Conservation (phyloP, 1,284 basidiomycete species). For the Sphaerobolus stellatus region DNA sequence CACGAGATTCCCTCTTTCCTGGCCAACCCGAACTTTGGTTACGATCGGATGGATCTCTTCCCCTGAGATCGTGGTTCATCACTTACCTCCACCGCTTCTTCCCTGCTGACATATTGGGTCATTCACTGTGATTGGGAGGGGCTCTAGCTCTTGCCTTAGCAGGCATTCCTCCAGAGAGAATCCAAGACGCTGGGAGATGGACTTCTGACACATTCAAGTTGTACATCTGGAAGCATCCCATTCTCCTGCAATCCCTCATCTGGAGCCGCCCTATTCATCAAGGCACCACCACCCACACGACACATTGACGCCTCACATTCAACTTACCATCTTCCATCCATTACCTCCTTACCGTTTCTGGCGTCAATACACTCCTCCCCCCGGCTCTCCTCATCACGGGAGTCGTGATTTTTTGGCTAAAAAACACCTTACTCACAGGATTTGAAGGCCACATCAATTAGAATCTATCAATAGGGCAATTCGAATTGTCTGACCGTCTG, state of each 20-base stretch:
- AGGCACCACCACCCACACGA: too few species aligned
- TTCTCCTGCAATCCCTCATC: constrained; percentile 10
- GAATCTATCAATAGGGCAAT: neutral
- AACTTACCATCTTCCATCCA: too few species aligned
- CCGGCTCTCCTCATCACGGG: too few species aligned
- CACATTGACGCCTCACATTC: too few species aligned
- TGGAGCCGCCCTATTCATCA: neutral
- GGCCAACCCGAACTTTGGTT: constrained; percentile 26
- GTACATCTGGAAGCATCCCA: constrained; percentile 20
- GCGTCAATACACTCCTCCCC: too few species aligned
- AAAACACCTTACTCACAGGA: too few species aligned
- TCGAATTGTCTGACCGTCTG: neutral
- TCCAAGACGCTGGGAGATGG: constrained; percentile 23
- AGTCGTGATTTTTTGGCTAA: too few species aligned
- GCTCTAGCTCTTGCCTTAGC: constrained; percentile 20
- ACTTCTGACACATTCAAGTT: constrained; percentile 21
- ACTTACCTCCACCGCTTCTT: constrained; percentile 13
- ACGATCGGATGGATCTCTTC: constrained; percentile 17
- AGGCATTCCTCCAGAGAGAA: constrained; percentile 16
- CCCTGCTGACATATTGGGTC: constrained; percentile 17
- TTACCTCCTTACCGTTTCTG: too few species aligned
- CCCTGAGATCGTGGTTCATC: constrained; percentile 22
- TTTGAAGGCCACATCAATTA: too few species aligned
- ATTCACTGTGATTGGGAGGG: constrained; percentile 24
- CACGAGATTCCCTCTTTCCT: constrained; percentile 23